A percentile compares a stretch with the other conserved stretches of the same genome.
phyloP scores from a whole-genome alignment of 2,329 filamentous ascomycete genomes.

The Penicillium sp. region DNA sequence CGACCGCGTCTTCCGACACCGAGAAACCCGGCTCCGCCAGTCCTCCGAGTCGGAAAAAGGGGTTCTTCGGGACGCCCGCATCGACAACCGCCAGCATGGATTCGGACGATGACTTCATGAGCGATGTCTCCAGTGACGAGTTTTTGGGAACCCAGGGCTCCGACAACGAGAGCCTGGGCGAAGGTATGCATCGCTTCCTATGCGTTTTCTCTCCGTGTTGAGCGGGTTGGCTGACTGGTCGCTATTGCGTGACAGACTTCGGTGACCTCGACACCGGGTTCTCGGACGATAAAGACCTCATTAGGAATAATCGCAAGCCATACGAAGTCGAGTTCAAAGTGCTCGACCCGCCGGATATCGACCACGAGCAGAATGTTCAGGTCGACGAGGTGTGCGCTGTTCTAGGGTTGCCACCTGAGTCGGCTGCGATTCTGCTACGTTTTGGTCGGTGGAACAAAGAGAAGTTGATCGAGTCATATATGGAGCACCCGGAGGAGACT shows the following conservation, averaged over 20 bases:
- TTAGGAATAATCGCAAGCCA: slow-evolving; percentile 70
- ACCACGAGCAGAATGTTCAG: slow-evolving; percentile 80
- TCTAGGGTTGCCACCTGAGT: slow-evolving; percentile 83
- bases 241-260: slow-evolving; percentile 47
- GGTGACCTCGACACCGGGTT: slow-evolving; percentile 64
- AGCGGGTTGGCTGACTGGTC: slow-evolving; percentile 7
- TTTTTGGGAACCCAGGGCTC: slow-evolving; percentile 69
- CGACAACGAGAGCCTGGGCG: slow-evolving; percentile 63
- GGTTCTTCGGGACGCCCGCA: slow-evolving; percentile 43
- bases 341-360: slow-evolving; percentile 76
- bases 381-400: slow-evolving; percentile 90
- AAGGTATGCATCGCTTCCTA: slow-evolving; percentile 33
- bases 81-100: slow-evolving; percentile 69
- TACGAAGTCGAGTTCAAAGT: slow-evolving; percentile 88
- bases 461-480: slow-evolving; percentile 89
- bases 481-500: slow-evolving; percentile 80
- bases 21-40: slow-evolving; percentile 21
- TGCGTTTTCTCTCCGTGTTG: background rate
- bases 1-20: slow-evolving; percentile 7
- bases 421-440: slow-evolving; percentile 84
- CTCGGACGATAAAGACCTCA: slow-evolving; percentile 69
- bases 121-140: slow-evolving; percentile 73
- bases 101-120: slow-evolving; percentile 94
- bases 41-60: slow-evolving; percentile 22
- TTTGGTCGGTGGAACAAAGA: slow-evolving; percentile 97